phyloP scores from a whole-genome alignment of 129 eudicot genomes.

The Silybum marianum region DNA sequence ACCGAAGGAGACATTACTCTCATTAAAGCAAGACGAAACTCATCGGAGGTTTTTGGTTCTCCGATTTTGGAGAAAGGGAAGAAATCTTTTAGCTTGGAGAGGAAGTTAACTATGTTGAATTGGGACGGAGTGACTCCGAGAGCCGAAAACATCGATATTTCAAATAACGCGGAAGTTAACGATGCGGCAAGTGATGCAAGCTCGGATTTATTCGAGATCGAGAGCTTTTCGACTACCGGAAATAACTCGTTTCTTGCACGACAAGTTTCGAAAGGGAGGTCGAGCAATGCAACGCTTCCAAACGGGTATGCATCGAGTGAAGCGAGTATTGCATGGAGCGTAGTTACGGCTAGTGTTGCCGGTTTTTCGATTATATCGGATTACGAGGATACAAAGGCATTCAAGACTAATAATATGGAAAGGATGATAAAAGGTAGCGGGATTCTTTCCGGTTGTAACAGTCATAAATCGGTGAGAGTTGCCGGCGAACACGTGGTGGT shows the following conservation, averaged over 20 bases:
- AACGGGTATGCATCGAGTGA: constrained; percentile 88
- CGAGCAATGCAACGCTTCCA: constrained; percentile 45
- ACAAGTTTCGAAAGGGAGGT: constrained; percentile 50
- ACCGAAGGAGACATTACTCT: constrained; percentile 21
- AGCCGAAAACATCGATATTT: constrained; percentile 31
- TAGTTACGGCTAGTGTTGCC: constrained; percentile 78
- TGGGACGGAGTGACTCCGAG: constrained; percentile 60
- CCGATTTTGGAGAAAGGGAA: constrained; percentile 37
- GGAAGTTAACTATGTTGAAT: constrained; percentile 42
- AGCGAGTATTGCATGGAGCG: constrained; percentile 96
- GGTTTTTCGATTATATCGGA: constrained; percentile 60
- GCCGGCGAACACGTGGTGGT: constrained; percentile 48
- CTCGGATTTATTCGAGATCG: constrained; percentile 81
- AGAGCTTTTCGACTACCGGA: constrained; percentile 59
- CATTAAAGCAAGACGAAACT: constrained; percentile 27
- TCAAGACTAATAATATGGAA: constrained; percentile 15
- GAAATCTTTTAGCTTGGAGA: constrained; percentile 43
- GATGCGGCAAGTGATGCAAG: constrained; percentile 72
- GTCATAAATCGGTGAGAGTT: constrained; percentile 79
- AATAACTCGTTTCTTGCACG: constrained; percentile 44
- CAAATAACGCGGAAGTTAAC: constrained; percentile 22
- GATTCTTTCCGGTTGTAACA: constrained; percentile 70
- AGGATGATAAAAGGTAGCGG: constrained; percentile 33
- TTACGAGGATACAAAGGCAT: constrained; percentile 37
- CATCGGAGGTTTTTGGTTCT: constrained; percentile 48